Percentiles rank a stretch among this genome's conserved stretches.
phyloP scores from a whole-genome alignment of 164 flowering plant genomes.

The Stephania yunnanensis region DNA sequence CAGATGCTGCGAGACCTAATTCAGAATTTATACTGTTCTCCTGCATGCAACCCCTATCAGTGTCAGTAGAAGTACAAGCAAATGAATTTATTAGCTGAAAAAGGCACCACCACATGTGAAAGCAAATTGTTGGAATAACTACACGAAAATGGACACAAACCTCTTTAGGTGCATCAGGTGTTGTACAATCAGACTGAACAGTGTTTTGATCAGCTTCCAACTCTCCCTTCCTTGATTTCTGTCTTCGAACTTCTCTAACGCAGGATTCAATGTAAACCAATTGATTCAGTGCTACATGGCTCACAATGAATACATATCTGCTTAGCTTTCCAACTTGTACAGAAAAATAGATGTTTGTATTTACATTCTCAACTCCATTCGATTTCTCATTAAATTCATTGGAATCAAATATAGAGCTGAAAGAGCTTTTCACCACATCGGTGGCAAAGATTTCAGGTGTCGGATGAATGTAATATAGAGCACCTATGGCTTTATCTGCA shows the following conservation, averaged over 20 bases:
- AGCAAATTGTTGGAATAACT: neutral
- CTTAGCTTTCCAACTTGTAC: slow-evolving; percentile 69
- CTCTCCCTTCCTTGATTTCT: slow-evolving; percentile 48
- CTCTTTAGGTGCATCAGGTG: slow-evolving; percentile 30
- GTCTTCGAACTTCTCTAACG: slow-evolving; percentile 71
- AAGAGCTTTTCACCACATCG: slow-evolving; percentile 58
- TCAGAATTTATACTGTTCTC: slow-evolving; percentile 75
- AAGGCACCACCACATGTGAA: neutral
- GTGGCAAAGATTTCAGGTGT: slow-evolving; percentile 80
- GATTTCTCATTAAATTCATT: slow-evolving; percentile 32
- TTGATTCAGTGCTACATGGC: slow-evolving; percentile 88
- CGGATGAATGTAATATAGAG: slow-evolving; percentile 77
- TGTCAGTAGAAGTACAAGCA: neutral
- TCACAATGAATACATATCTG: slow-evolving; percentile 65
- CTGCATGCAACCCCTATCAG: slow-evolving; percentile 32
- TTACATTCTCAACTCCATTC: slow-evolving; percentile 29
- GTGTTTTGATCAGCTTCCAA: slow-evolving; percentile 25
- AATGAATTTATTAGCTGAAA: neutral
- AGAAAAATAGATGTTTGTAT: slow-evolving; percentile 25
- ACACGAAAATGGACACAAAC: slow-evolving; percentile 24
- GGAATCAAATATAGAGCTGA: slow-evolving; percentile 47
- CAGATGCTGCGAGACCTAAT: slow-evolving; percentile 84
- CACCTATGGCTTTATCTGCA: slow-evolving; percentile 80
- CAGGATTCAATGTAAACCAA: slow-evolving; percentile 84
- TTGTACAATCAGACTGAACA: slow-evolving; percentile 17